phyloP scores from a whole-genome alignment of 2,329 filamentous ascomycete genomes.

The Fusarium agapanthi region DNA sequence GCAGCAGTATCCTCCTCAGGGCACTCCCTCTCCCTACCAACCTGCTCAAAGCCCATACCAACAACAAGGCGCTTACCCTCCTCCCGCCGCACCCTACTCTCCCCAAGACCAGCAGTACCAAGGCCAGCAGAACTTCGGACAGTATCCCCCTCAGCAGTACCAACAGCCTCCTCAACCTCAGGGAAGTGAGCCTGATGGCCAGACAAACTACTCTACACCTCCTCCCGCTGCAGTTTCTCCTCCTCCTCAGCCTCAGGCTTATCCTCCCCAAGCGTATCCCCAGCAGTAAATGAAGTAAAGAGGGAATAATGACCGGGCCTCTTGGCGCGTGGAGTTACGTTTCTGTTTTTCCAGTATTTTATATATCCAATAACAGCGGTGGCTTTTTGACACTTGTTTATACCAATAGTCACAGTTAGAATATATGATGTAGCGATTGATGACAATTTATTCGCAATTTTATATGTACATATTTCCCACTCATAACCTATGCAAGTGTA shows the following conservation, averaged over 20 bases:
- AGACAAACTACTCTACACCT: constrained; percentile 26
- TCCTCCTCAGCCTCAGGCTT: constrained; percentile 26
- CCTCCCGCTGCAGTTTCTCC: constrained; percentile 1
- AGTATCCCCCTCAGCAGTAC: constrained; percentile 36
- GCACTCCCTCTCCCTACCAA: constrained; percentile 24
- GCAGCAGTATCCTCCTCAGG: constrained; percentile 24
- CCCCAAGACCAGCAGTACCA: constrained; percentile 36
- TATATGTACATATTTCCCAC: not conserved
- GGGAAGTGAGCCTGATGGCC: constrained; percentile 25
- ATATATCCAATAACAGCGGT: constrained; percentile 5
- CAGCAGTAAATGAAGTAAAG: not conserved
- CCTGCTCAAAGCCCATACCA: constrained; percentile 43
- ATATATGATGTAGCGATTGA: not conserved
- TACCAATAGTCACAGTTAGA: not conserved
- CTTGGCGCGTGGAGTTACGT: constrained; percentile 7
- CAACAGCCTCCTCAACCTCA: constrained; percentile 31
- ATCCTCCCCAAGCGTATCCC: constrained; percentile 5
- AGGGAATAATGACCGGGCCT: not conserved
- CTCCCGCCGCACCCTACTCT: constrained; percentile 33
- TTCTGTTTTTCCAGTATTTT: not conserved
- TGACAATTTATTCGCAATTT: not conserved
- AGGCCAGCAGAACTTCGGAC: constrained; percentile 24
- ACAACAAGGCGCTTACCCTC: constrained; percentile 40
- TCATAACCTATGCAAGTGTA: not conserved
- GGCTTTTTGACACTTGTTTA: not conserved